phyloP scores from a whole-genome alignment of 768 basidiomycete species.

The Tubosaeta sp. region DNA sequence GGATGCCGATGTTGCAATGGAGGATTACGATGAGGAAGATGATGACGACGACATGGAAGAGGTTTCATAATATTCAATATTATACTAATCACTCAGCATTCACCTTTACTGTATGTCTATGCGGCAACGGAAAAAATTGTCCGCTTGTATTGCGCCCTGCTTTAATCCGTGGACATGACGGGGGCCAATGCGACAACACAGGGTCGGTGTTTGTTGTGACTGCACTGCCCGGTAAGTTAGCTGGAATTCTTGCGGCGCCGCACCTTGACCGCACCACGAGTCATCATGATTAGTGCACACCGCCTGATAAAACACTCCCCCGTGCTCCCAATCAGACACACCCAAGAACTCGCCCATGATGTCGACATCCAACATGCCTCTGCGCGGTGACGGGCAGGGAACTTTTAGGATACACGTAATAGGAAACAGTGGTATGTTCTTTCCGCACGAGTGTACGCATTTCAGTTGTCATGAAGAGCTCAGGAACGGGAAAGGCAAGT shows the following conservation, averaged over 20 bases:
- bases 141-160: background rate
- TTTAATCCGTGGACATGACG: no score
- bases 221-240: background rate
- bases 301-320: background rate
- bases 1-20: constrained; percentile 26
- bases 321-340: background rate
- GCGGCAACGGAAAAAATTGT: background rate
- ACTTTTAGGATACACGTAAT: constrained; percentile 43
- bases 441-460: background rate
- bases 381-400: constrained; percentile 44
- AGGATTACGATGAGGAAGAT: constrained; percentile 41
- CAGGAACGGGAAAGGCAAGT: constrained; percentile 41
- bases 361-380: constrained; percentile 13
- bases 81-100: background rate
- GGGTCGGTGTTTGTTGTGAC: background rate
- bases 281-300: background rate
- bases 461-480: background rate
- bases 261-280: background rate
- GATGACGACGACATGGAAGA: constrained; percentile 64
- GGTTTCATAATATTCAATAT: constrained; percentile 41
- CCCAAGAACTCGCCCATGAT: constrained; percentile 3
- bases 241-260: constrained; percentile 1
- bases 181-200: no score
- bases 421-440: constrained; percentile 49
- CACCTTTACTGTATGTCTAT: background rate